A percentile compares a stretch with the other conserved stretches of the same genome.
These are phyloP conservation scores for Candida sphagnicola DNA, from an alignment of 805 yeast genomes.

Conservation along the genomic window DNA sequence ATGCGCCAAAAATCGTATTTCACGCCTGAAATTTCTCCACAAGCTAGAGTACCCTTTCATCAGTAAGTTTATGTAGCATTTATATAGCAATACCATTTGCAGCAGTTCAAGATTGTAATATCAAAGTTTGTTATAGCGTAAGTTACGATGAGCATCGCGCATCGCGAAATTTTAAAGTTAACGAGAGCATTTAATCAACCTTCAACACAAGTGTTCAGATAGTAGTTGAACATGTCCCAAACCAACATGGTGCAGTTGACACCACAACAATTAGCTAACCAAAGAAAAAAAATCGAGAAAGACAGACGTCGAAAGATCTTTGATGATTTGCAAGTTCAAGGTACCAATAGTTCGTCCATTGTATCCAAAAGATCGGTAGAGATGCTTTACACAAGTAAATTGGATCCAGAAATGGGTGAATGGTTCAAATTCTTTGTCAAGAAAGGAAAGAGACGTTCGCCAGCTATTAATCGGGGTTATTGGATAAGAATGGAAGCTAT, in stretches of 20 bases:
- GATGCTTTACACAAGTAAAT: conserved; percentile 42
- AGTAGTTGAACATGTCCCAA: not conserved
- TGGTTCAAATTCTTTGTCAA: conserved; percentile 69
- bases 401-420: conserved; percentile 30
- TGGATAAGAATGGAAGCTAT: conserved; percentile 78
- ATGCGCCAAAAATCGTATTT: too few relatives aligned
- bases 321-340: conserved; percentile 71
- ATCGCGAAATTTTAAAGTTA: too few relatives aligned
- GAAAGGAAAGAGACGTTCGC: conserved; percentile 65
- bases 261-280: conserved; percentile 19
- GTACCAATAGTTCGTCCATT: conserved; percentile 79
- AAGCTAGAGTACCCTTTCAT: too few relatives aligned
- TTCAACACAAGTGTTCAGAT: too few relatives aligned
- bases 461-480: conserved; percentile 78
- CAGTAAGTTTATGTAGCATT: too few relatives aligned
- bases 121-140: too few relatives aligned
- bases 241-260: conserved; percentile 1
- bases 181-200: too few relatives aligned
- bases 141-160: too few relatives aligned
- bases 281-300: conserved; percentile 36
- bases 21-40: too few relatives aligned
- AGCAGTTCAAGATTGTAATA: too few relatives aligned
- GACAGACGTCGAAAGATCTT: conserved; percentile 44
- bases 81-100: too few relatives aligned
- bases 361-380: conserved; percentile 83